These are phyloP conservation scores for Alloascoidea africana DNA, from an alignment of 805 yeast genomes.

Conservation along the genomic window DNA sequence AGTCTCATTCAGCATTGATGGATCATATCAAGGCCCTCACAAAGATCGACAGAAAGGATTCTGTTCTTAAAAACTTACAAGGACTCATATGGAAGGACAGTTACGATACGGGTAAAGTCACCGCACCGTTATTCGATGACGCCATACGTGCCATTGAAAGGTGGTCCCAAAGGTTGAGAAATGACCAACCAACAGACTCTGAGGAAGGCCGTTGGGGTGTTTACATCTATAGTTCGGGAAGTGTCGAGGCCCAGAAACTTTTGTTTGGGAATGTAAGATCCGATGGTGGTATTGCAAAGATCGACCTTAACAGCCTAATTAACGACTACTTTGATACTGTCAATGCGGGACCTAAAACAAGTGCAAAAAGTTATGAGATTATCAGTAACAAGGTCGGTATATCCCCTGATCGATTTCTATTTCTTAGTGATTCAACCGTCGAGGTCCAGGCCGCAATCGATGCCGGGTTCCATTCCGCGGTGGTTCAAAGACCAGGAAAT, in stretches of 20 bases:
- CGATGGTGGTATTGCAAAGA: conserved; percentile 6
- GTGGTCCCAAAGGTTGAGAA: conserved; percentile 18
- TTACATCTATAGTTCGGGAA: conserved; percentile 81
- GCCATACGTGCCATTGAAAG: conserved; percentile 40
- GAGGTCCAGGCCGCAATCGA: conserved; percentile 50
- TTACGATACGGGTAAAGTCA: conserved; percentile 57
- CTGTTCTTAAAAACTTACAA: conserved; percentile 62
- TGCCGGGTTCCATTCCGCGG: conserved; percentile 33
- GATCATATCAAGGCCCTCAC: conserved; percentile 44
- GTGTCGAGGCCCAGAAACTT: conserved; percentile 73
- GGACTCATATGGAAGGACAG: conserved; percentile 78
- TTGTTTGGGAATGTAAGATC: conserved; percentile 28
- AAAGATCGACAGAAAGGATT: conserved; percentile 55
- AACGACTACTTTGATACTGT: conserved; percentile 73
- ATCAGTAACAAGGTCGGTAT: conserved; percentile 31
- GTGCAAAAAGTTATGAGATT: conserved; percentile 35
- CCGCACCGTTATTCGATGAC: conserved; percentile 66
- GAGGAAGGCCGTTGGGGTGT: conserved; percentile 14
- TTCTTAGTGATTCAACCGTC: conserved; percentile 60
- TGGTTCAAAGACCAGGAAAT: conserved; percentile 55
- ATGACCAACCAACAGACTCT: neutral
- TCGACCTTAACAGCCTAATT: conserved; percentile 38
- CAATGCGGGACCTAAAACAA: conserved; percentile 64
- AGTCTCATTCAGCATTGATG: conserved; percentile 19
- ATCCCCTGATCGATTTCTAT: conserved; percentile 25